A percentile compares a stretch with the other conserved stretches of the same genome.
These are phyloP conservation scores for Rubia balearica DNA, from an alignment of 305 asterid genomes.

Conservation along the genomic window DNA sequence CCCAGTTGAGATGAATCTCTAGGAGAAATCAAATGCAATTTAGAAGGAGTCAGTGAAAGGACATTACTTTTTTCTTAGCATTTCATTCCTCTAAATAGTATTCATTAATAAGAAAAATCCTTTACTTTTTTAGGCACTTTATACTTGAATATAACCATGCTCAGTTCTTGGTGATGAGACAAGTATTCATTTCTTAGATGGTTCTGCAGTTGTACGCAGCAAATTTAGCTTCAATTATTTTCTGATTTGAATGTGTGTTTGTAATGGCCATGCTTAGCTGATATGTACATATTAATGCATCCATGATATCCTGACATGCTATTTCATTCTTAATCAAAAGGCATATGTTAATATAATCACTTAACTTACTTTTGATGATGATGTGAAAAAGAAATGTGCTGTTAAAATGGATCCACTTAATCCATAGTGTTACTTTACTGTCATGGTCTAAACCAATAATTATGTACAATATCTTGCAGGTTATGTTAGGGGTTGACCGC, in stretches of 20 bases:
- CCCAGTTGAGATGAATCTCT: neutral
- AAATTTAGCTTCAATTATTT: neutral
- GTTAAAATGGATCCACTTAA: neutral
- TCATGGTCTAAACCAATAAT: slow-evolving; percentile 4
- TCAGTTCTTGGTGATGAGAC: neutral
- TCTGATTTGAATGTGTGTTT: neutral
- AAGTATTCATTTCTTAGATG: slow-evolving; percentile 5
- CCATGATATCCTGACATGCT: neutral
- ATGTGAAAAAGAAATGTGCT: neutral
- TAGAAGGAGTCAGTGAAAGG: neutral
- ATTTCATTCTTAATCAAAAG: neutral
- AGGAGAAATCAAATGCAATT: neutral
- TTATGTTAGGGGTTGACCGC: slow-evolving; percentile 92
- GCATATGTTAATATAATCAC: neutral
- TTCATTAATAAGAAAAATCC: neutral
- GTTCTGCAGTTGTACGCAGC: neutral
- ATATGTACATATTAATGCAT: neutral
- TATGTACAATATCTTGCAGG: slow-evolving; percentile 42
- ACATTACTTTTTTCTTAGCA: neutral
- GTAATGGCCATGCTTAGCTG: neutral
- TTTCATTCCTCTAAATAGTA: neutral
- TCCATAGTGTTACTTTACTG: neutral
- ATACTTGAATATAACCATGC: neutral
- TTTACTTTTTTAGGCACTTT: neutral
- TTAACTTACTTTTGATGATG: neutral